These are phyloP conservation scores for Pseudozyma flocculosa DNA, from an alignment of 1,284 basidiomycete genomes.

Conservation along the genomic window DNA sequence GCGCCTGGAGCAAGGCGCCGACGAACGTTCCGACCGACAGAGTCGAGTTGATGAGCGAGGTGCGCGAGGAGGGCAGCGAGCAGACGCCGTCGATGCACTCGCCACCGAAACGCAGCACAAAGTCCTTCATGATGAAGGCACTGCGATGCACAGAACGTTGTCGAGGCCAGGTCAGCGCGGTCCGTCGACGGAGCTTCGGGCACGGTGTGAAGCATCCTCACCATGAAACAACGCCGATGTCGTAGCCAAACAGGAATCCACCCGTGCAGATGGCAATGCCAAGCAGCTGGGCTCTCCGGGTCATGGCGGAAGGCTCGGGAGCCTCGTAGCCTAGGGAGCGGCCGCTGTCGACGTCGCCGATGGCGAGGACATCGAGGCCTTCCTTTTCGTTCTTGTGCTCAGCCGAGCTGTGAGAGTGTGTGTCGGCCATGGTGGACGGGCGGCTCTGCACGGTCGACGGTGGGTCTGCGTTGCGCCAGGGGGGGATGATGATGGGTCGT, in stretches of 20 bases:
- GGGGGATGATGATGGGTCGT: too few relatives aligned
- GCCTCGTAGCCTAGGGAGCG: constrained; percentile 28
- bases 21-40: constrained; percentile 74
- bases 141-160: too few relatives aligned
- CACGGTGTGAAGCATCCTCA: too few relatives aligned
- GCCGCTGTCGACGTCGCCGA: constrained; percentile 19
- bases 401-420: not conserved
- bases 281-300: constrained; percentile 21
- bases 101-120: constrained; percentile 30
- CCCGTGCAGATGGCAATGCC: constrained; percentile 37
- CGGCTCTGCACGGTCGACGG: too few relatives aligned
- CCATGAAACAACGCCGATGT: constrained; percentile 40
- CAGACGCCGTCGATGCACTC: constrained; percentile 20
- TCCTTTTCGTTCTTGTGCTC: constrained; percentile 29
- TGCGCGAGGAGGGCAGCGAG: constrained; percentile 56
- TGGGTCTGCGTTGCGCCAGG: too few relatives aligned
- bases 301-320: constrained; percentile 36
- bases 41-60: constrained; percentile 70
- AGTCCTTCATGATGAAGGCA: constrained; percentile 44
- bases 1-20: constrained; percentile 62
- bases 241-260: constrained; percentile 39
- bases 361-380: constrained; percentile 18
- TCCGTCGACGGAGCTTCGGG: too few relatives aligned
- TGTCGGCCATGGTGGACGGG: not conserved
- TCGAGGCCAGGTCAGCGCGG: too few relatives aligned